phyloP scores from a whole-genome alignment of 2,329 filamentous ascomycete genomes.

The Sordariomycetes sp. region DNA sequence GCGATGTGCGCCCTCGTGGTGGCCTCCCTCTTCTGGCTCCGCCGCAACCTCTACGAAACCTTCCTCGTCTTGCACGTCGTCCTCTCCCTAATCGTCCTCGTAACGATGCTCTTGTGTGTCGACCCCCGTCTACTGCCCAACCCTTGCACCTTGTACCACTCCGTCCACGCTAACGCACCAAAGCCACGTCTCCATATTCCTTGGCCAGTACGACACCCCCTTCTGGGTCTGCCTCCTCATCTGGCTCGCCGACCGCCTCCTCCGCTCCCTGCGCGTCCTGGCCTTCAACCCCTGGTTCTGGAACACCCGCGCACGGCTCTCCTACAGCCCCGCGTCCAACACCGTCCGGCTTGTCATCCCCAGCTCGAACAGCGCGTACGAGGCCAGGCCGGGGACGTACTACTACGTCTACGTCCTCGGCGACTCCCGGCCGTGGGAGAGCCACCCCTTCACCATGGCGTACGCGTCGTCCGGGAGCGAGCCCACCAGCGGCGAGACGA shows the following conservation, averaged over 20 bases:
- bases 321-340: conserved; percentile 25
- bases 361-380: conserved; percentile 19
- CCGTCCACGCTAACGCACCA: background rate
- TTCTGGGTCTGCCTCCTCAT: conserved; percentile 37
- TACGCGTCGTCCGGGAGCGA: background rate
- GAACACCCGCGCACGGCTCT: conserved; percentile 20
- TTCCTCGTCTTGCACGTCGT: conserved; percentile 40
- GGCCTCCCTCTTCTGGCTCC: conserved; percentile 39
- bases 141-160: background rate
- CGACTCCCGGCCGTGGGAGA: conserved; percentile 31
- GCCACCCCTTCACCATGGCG: conserved; percentile 37
- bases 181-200: conserved; percentile 41
- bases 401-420: conserved; percentile 33
- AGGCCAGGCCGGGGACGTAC: conserved; percentile 27
- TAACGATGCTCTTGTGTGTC: conserved; percentile 40
- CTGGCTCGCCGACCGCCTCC: conserved; percentile 37
- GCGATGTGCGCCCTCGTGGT: conserved; percentile 32
- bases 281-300: conserved; percentile 27
- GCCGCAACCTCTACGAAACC: conserved; percentile 39
- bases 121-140: too few species aligned
- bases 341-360: conserved; percentile 30
- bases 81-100: conserved; percentile 36
- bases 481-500: conserved; percentile 16
- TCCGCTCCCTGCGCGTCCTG: conserved; percentile 30
- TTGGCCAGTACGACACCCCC: conserved; percentile 33